phyloP scores from a whole-genome alignment of 805 yeast genomes.

The Huiozyma naganishii region DNA sequence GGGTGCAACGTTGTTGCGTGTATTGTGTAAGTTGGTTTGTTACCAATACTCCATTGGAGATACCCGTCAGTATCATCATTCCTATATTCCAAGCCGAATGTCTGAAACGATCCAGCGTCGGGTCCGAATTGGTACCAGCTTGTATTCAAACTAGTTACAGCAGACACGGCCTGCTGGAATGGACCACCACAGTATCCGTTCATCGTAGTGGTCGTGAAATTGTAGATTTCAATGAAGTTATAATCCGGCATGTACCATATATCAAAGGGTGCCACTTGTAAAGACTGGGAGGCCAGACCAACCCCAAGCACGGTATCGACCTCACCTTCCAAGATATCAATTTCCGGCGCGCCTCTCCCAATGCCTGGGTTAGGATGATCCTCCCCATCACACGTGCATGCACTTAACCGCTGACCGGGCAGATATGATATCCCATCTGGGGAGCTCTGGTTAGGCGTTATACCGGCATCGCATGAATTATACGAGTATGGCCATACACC shows the following conservation, averaged over 20 bases:
- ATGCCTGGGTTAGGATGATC: conserved; percentile 81
- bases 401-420: conserved; percentile 70
- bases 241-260: conserved; percentile 92
- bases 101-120: conserved; percentile 47
- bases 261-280: conserved; percentile 89
- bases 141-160: conserved; percentile 62
- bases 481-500: conserved; percentile 95
- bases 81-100: conserved; percentile 65
- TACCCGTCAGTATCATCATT: conserved; percentile 66
- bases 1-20: conserved; percentile 72
- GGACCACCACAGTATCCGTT: conserved; percentile 91
- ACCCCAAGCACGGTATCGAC: conserved; percentile 41
- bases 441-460: conserved; percentile 86
- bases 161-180: conserved; percentile 85
- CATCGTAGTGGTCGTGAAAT: conserved; percentile 61
- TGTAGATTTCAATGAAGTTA: conserved; percentile 62
- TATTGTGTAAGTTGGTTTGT: conserved; percentile 62
- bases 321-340: conserved; percentile 84
- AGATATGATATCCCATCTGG: conserved; percentile 80
- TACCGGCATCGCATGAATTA: conserved; percentile 83
- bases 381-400: conserved; percentile 72
- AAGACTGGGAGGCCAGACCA: conserved; percentile 83
- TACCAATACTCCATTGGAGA: conserved; percentile 79
- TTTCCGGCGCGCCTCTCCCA: conserved; percentile 95
- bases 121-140: conserved; percentile 72